Evolutionary conservation across 1,139 yeast species (phyloP).

Genomic region (Diutina ranongensis): DNA sequence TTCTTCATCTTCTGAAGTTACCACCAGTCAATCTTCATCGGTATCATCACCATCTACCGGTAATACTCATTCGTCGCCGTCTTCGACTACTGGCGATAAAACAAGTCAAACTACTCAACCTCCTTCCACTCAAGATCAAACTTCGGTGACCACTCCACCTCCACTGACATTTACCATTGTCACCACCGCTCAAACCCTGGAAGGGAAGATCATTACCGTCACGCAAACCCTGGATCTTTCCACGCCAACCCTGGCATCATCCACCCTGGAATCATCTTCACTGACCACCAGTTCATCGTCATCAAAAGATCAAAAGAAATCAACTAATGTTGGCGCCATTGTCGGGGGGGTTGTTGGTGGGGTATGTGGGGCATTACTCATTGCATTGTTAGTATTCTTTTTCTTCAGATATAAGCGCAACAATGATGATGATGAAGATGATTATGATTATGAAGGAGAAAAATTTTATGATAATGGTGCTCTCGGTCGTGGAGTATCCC

Average conservation of each 20-base stretch:
- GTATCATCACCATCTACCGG: background rate
- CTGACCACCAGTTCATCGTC: background rate
- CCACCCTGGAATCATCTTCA: background rate
- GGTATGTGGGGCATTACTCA: constrained; percentile 33
- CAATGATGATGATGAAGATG: constrained; percentile 35
- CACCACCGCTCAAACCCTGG: background rate
- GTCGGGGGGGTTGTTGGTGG: constrained; percentile 66
- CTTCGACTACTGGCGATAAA: background rate
- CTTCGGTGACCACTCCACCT: background rate
- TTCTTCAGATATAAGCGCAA: constrained; percentile 31
- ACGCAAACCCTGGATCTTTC: constrained; percentile 1
- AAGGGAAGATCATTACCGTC: background rate
- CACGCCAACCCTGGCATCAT: background rate
- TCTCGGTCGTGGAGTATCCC: constrained; percentile 20
- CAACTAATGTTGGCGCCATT: constrained; percentile 38
- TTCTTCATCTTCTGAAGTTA: background rate
- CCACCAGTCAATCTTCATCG: background rate
- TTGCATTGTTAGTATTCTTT: constrained; percentile 36
- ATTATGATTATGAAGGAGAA: constrained; percentile 19
- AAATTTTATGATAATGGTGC: constrained; percentile 15
- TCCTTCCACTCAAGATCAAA: background rate
- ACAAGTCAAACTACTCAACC: background rate
- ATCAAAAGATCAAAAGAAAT: constrained; percentile 7
- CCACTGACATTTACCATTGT: constrained; percentile 1
- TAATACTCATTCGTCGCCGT: background rate